phyloP scores from a whole-genome alignment of 495 filamentous ascomycete species.

The Aspergillus nidulans region DNA sequence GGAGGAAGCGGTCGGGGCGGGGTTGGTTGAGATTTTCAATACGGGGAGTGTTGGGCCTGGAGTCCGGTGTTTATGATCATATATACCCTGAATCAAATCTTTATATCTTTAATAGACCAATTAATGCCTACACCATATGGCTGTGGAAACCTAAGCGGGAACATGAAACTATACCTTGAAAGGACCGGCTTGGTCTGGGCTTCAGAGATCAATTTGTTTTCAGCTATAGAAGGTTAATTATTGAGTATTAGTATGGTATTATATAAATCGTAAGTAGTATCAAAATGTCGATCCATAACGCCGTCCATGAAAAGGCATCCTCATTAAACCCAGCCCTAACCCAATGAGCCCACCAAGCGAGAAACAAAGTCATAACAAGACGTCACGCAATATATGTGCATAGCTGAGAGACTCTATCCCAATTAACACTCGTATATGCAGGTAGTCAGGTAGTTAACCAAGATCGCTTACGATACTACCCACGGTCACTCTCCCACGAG shows the following conservation, averaged over 20 bases:
- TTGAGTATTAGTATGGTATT: not conserved
- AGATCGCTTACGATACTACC: not conserved
- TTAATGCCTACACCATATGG: too few relatives aligned
- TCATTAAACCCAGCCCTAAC: not conserved
- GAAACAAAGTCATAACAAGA: not conserved
- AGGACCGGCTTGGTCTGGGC: too few relatives aligned
- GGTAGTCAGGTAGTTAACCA: not conserved
- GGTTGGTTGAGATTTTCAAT: constrained; percentile 79
- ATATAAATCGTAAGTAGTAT: not conserved
- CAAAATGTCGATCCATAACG: not conserved
- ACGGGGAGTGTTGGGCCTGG: constrained; percentile 77
- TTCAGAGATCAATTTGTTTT: too few relatives aligned
- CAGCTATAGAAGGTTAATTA: too few relatives aligned
- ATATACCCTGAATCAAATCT: not conserved
- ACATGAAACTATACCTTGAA: too few relatives aligned
- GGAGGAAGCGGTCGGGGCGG: constrained; percentile 72
- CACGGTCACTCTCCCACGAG: constrained; percentile 29
- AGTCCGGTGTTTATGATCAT: constrained; percentile 50
- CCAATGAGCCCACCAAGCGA: not conserved
- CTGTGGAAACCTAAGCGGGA: too few relatives aligned
- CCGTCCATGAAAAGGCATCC: not conserved
- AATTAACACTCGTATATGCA: not conserved
- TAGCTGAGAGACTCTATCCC: not conserved
- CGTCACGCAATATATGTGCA: not conserved
- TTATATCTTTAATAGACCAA: not conserved